Percentiles rank a stretch among this genome's conserved stretches.
Conservation (phyloP, 345 rosid genomes). For the Eucalyptus rudis region DNA sequence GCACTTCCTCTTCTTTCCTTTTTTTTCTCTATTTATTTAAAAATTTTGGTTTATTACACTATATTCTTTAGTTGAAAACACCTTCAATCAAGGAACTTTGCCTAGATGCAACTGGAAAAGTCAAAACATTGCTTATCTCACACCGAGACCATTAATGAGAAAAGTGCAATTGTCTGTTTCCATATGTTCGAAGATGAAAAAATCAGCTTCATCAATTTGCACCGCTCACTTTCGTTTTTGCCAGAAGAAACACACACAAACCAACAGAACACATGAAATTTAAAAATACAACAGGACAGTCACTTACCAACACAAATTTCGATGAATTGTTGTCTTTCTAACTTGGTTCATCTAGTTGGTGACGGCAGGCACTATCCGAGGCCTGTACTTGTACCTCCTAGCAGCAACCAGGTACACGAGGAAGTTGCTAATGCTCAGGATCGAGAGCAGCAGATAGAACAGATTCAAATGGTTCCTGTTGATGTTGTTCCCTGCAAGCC, state of each 20-base stretch:
- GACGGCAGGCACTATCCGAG: background rate
- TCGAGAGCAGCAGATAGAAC: conserved; percentile 34
- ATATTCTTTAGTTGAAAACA: background rate
- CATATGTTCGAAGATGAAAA: background rate
- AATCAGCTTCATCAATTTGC: background rate
- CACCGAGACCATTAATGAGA: background rate
- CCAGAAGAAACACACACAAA: background rate
- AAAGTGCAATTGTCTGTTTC: background rate
- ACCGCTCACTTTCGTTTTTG: background rate
- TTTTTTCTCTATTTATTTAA: background rate
- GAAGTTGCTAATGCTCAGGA: conserved; percentile 38
- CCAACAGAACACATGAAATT: background rate
- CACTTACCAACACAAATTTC: background rate
- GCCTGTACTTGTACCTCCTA: conserved; percentile 27
- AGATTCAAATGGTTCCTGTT: conserved; percentile 46
- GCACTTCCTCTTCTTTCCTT: background rate
- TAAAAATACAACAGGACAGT: background rate
- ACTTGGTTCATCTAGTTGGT: background rate
- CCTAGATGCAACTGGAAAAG: background rate
- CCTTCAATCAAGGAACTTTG: background rate
- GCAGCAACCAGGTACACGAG: conserved; percentile 23
- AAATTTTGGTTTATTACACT: background rate
- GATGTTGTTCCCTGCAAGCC: conserved; percentile 51
- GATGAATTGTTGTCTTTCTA: background rate
- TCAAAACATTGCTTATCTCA: background rate